Percentiles rank a stretch among this genome's conserved stretches.
These are phyloP conservation scores for Wickerhamiella occidentalis DNA, from an alignment of 805 yeast genomes.

Conservation along the genomic window DNA sequence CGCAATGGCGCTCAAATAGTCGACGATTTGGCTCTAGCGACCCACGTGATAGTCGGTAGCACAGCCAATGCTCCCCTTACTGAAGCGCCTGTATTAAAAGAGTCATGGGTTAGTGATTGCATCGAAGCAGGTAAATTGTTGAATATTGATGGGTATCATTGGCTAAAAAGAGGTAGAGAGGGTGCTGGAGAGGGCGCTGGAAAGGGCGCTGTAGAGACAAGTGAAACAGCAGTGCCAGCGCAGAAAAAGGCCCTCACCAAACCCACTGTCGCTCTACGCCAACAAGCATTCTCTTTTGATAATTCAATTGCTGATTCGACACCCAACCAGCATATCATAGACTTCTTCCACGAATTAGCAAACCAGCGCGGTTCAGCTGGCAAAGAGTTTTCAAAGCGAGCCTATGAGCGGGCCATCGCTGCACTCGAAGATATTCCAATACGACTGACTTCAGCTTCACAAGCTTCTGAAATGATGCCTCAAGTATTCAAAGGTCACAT, in stretches of 20 bases:
- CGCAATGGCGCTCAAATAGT: slow-evolving; percentile 2
- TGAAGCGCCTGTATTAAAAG: slow-evolving; percentile 11
- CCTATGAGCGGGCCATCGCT: slow-evolving; percentile 37
- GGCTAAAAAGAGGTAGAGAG: background rate
- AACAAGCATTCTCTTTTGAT: slow-evolving; percentile 1
- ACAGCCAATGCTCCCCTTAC: background rate
- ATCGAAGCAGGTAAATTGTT: slow-evolving; percentile 20
- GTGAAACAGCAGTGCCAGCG: no score
- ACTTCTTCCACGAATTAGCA: slow-evolving; percentile 27
- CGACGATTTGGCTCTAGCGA: background rate
- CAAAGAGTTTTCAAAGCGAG: slow-evolving; percentile 31
- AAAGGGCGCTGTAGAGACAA: no score
- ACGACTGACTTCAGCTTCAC: slow-evolving; percentile 28
- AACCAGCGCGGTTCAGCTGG: slow-evolving; percentile 27
- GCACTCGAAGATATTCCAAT: slow-evolving; percentile 24
- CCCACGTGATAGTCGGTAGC: slow-evolving; percentile 22
- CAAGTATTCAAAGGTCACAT: slow-evolving; percentile 30
- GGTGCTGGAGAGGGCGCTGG: no score
- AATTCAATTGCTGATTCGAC: background rate
- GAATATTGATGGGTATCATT: background rate
- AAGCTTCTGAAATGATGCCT: slow-evolving; percentile 32
- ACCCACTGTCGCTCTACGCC: no score
- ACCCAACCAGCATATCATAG: slow-evolving; percentile 26
- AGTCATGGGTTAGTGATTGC: slow-evolving; percentile 28
- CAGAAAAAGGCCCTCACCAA: no score